Percentiles rank a stretch among this genome's conserved stretches.
phyloP scores from a whole-genome alignment of 257 asterid genomes.

The Penstemon davidsonii region DNA sequence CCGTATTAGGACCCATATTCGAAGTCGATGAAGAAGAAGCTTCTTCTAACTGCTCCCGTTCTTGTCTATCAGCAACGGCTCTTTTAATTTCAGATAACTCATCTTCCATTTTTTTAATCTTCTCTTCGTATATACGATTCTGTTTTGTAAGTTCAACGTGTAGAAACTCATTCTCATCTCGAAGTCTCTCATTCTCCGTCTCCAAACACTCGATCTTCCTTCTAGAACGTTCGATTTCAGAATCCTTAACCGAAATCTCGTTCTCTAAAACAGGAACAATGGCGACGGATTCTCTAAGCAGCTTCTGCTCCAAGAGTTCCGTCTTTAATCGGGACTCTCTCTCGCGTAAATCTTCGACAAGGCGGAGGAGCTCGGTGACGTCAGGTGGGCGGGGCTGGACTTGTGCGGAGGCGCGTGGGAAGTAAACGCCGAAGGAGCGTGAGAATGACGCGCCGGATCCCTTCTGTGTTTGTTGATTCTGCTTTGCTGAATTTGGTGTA shows the following conservation, averaged over 20 bases:
- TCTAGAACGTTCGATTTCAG: constrained; percentile 51
- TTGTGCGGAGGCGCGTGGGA: constrained; percentile 95
- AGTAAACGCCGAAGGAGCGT: constrained; percentile 76
- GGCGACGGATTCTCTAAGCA: constrained; percentile 64
- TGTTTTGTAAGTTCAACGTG: constrained; percentile 66
- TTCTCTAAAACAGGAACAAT: constrained; percentile 78
- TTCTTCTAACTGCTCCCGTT: constrained; percentile 37
- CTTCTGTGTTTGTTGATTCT: neutral
- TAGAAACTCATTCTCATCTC: constrained; percentile 73
- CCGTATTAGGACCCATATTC: too few relatives aligned
- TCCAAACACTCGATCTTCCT: constrained; percentile 74
- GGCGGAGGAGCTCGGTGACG: constrained; percentile 68
- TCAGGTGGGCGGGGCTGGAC: constrained; percentile 97
- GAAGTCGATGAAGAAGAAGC: constrained; percentile 20
- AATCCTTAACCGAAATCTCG: constrained; percentile 54
- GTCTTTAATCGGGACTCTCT: constrained; percentile 86
- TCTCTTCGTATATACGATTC: constrained; percentile 58
- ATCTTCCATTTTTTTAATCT: constrained; percentile 51
- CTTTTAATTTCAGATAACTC: constrained; percentile 61
- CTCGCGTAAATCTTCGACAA: constrained; percentile 77
- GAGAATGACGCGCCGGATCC: constrained; percentile 52
- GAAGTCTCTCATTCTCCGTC: constrained; percentile 66
- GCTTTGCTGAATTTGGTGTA: constrained; percentile 38
- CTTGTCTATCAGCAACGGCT: constrained; percentile 49
- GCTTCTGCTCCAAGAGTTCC: constrained; percentile 72